A percentile compares a stretch with the other conserved stretches of the same genome.
These are phyloP conservation scores for Neonectria ditissima DNA, from an alignment of 2,329 filamentous ascomycete species.

Conservation along the genomic window DNA sequence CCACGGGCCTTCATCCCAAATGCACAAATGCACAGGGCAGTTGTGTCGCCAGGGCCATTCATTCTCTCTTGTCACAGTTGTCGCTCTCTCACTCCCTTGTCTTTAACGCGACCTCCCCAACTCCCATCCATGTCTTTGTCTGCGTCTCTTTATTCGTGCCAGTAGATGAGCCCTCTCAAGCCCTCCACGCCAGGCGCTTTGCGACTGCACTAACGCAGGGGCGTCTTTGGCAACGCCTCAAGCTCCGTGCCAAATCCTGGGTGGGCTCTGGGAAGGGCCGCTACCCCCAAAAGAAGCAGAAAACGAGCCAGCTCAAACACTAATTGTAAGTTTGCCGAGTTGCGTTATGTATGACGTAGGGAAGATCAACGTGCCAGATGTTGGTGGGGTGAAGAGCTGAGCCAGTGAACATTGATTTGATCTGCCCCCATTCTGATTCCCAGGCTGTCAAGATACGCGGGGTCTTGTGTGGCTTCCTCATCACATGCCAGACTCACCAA, in stretches of 20 bases:
- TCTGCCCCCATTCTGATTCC: background rate
- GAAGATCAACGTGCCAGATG: background rate
- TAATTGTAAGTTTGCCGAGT: background rate
- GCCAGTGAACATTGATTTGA: background rate
- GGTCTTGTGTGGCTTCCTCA: background rate
- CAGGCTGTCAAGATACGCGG: background rate
- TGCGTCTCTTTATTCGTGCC: background rate
- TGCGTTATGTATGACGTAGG: background rate
- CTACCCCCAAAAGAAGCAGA: constrained; percentile 1
- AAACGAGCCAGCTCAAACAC: background rate
- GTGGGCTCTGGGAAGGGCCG: constrained; percentile 1
- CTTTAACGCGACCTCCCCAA: background rate
- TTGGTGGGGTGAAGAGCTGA: background rate
- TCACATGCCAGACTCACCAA: background rate
- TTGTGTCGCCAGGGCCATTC: background rate
- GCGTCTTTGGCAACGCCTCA: constrained; percentile 20
- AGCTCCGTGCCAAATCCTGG: constrained; percentile 15
- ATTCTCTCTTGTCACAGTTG: constrained; percentile 1
- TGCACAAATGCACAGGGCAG: background rate
- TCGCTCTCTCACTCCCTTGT: constrained; percentile 7
- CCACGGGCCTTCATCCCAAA: constrained; percentile 3
- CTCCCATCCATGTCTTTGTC: background rate
- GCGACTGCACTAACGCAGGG: constrained; percentile 34
- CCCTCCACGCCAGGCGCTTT: background rate
- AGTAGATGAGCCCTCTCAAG: constrained; percentile 1